Evolutionary conservation across 1,139 yeast species (phyloP).

Genomic region (Zygoascus hellenicus): DNA sequence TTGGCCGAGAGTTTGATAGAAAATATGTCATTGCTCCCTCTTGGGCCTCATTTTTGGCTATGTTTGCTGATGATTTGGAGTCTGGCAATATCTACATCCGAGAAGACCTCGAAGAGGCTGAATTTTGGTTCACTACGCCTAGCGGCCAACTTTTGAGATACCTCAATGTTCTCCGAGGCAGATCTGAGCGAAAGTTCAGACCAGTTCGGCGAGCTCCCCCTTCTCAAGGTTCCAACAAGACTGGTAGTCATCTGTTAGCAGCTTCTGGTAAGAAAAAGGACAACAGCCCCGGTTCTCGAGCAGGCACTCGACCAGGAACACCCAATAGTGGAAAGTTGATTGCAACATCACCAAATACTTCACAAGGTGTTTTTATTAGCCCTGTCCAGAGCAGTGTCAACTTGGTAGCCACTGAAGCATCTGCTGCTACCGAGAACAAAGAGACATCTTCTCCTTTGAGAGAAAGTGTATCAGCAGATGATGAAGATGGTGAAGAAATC

Average conservation of each 20-base stretch:
- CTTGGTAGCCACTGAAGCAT: neutral
- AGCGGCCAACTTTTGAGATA: slow-evolving; percentile 46
- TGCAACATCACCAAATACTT: slow-evolving; percentile 4
- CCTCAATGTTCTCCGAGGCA: slow-evolving; percentile 53
- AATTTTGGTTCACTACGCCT: slow-evolving; percentile 57
- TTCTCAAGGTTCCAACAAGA: neutral
- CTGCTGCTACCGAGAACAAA: neutral
- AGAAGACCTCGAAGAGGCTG: slow-evolving; percentile 57
- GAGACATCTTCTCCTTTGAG: neutral
- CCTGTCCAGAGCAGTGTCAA: slow-evolving; percentile 7
- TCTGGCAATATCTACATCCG: slow-evolving; percentile 65
- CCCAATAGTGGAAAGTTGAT: slow-evolving; percentile 6
- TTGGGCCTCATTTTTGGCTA: slow-evolving; percentile 78
- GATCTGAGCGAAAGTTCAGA: slow-evolving; percentile 34
- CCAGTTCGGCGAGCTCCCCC: slow-evolving; percentile 3
- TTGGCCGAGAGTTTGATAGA: slow-evolving; percentile 85
- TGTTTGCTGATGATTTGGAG: slow-evolving; percentile 80
- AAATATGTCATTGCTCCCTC: slow-evolving; percentile 72
- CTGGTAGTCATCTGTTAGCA: slow-evolving; percentile 4
- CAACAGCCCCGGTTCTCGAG: neutral
- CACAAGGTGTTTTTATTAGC: slow-evolving; percentile 7
- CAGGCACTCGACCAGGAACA: slow-evolving; percentile 11
- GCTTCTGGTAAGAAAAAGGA: slow-evolving; percentile 6
- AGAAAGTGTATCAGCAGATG: neutral
- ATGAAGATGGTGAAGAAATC: neutral